Evolutionary conservation across 352 stramenopile genomes (phyloP).

Genomic region (Blastocystis sp.): DNA sequence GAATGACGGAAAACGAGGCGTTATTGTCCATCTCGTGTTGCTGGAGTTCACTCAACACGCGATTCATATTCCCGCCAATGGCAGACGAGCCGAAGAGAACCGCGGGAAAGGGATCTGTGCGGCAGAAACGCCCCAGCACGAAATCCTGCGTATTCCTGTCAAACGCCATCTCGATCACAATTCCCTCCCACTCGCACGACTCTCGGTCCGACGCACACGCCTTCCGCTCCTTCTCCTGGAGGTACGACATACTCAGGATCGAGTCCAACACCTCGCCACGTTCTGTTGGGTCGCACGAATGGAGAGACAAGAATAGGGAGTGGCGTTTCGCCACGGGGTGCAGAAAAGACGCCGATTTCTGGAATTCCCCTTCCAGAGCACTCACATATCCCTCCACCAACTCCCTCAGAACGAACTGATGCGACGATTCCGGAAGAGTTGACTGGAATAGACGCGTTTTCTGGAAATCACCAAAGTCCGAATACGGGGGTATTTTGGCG

Average conservation of each 20-base stretch:
- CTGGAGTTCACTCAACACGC: neutral
- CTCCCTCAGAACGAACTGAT: neutral
- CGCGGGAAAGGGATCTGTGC: neutral
- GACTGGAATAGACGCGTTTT: neutral
- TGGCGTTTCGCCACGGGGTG: neutral
- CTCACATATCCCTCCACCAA: neutral
- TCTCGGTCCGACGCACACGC: neutral
- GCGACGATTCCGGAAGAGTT: neutral
- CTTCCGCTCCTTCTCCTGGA: neutral
- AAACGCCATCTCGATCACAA: constrained; percentile 43
- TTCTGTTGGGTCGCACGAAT: neutral
- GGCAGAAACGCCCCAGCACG: neutral
- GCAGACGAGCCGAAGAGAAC: neutral
- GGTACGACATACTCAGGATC: neutral
- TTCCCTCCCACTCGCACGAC: neutral
- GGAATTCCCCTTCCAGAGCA: neutral
- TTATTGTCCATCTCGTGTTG: neutral
- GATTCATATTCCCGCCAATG: neutral
- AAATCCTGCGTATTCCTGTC: constrained; percentile 48
- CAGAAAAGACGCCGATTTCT: neutral
- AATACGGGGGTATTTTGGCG: neutral
- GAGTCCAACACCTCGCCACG: neutral
- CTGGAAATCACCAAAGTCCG: neutral
- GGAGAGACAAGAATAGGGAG: neutral
- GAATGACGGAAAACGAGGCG: neutral